phyloP scores from a whole-genome alignment of 1,284 basidiomycete species.

The Anthracocystis walkeri region DNA sequence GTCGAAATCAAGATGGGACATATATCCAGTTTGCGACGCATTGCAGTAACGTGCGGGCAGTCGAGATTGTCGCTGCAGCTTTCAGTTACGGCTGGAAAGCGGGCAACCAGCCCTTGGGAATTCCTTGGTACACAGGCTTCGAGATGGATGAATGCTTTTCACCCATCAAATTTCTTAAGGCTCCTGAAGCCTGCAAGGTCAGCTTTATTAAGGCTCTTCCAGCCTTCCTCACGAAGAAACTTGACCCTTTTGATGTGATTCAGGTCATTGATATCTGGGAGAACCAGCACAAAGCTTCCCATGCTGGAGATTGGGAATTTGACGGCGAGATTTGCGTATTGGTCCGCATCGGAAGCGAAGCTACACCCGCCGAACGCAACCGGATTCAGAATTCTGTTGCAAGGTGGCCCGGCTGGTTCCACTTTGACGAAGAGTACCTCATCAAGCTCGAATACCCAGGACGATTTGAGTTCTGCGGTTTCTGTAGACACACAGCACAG shows the following conservation, averaged over 20 bases:
- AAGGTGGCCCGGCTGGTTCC: constrained; percentile 12
- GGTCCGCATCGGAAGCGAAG: not conserved
- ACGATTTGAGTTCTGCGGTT: constrained; percentile 3
- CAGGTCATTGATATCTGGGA: constrained; percentile 18
- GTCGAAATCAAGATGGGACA: not conserved
- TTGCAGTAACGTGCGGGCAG: not conserved
- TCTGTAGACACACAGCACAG: constrained; percentile 16
- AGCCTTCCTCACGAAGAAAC: not conserved
- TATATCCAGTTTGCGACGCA: not conserved
- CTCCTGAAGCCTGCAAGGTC: not conserved
- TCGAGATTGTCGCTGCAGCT: not conserved
- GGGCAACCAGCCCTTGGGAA: not conserved
- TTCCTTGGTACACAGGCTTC: constrained; percentile 8
- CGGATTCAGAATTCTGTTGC: not conserved
- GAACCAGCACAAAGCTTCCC: not conserved
- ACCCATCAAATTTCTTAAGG: not conserved
- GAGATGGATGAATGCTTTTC: constrained; percentile 2
- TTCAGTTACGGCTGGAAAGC: not conserved
- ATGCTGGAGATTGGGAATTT: not conserved
- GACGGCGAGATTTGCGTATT: not conserved
- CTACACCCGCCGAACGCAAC: too few relatives aligned
- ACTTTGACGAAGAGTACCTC: constrained; percentile 10
- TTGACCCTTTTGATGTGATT: not conserved
- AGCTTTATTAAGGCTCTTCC: constrained; percentile 8
- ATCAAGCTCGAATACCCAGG: constrained; percentile 6